Conservation (phyloP, 23 red algal genomes). For the Gracilaria gracilis region DNA sequence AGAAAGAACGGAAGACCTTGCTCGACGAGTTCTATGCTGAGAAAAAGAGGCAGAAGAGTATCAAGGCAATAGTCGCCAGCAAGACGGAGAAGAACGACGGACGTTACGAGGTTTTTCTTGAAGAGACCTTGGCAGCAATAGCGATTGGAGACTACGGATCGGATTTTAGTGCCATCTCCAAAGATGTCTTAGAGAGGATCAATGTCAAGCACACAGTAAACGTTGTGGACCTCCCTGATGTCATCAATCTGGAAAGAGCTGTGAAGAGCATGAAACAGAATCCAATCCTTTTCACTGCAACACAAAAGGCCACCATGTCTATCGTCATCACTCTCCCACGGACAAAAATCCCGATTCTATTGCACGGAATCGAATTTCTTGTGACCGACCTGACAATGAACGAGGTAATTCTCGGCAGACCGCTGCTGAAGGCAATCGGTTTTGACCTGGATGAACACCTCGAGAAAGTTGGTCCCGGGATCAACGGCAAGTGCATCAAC, state of each 20-base stretch:
- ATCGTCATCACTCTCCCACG: not conserved
- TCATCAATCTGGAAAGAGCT: no score
- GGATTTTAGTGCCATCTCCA: no score
- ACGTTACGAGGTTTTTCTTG: constrained; percentile 10
- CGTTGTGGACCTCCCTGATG: no score
- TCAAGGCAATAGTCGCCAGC: not conserved
- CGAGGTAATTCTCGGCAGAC: not conserved
- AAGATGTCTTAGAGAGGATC: no score
- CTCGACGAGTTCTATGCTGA: not conserved
- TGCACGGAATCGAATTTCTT: not conserved
- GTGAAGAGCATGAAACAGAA: not conserved
- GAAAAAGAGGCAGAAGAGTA: not conserved
- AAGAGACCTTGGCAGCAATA: not conserved
- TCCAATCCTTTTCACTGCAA: not conserved
- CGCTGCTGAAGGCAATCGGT: not conserved
- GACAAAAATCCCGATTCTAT: not conserved
- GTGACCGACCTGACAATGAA: not conserved
- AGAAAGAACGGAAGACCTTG: not conserved
- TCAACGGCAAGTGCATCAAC: not conserved
- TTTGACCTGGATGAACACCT: not conserved
- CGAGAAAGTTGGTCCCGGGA: not conserved
- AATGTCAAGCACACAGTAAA: no score
- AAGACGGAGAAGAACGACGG: not conserved
- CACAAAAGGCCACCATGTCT: not conserved
- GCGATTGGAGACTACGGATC: constrained; percentile 23